Base-by-base conservation (phyloP, 1,284 basidiomycete genomes). In the Paramarasmius palmivorus region DNA sequence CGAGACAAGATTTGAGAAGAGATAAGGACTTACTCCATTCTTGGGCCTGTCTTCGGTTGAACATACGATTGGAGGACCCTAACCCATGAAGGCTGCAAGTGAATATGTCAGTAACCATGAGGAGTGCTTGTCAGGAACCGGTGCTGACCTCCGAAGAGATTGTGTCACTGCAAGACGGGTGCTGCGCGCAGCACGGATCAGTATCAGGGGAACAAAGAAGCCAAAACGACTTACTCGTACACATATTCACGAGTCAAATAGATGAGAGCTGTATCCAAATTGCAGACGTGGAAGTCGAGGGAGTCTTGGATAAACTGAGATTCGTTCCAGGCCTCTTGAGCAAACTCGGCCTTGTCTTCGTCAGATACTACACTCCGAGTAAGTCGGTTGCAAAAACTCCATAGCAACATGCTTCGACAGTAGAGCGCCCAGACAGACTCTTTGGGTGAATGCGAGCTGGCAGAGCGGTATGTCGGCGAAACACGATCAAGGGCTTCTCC, bases 401-500 rank as follows among this genome's bases (percentile, higher is more conserved):
- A 90, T 1, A 91, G 73, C 10, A 92, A 75, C 85, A 90, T 86
- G 64, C 82, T 82, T 47, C 89, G 83, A 68, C 85, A 89, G 63
- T 89, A 88, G 32, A 92, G 72, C 0, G 86, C 88, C 87, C 88
- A 90, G 2, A 91, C 74, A 8, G 84, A 84, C 58, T 90, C 86
- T 65, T 89, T 89, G 10, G 84, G 76, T 12, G 83, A 83, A 34
- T 68, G 63, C 25, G 68, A 68, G 41, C 68, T 63, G n/a, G 62
- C 60, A 23, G 64, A 67, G 54, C 61, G 74, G 71, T 70, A 76
- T 55, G 59, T 68, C 56, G 66, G 68, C 49, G 66, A 76, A 51
- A 64, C 65, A 52, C 79, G 78, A 62, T 84, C 79, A 42, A 77
- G 68, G 9, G 75, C 76, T 68, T 89, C 86, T 10, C 86, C 86